Evolutionary conservation across 768 basidiomycete species (phyloP).

Genomic region (Amanita fuliginea): DNA sequence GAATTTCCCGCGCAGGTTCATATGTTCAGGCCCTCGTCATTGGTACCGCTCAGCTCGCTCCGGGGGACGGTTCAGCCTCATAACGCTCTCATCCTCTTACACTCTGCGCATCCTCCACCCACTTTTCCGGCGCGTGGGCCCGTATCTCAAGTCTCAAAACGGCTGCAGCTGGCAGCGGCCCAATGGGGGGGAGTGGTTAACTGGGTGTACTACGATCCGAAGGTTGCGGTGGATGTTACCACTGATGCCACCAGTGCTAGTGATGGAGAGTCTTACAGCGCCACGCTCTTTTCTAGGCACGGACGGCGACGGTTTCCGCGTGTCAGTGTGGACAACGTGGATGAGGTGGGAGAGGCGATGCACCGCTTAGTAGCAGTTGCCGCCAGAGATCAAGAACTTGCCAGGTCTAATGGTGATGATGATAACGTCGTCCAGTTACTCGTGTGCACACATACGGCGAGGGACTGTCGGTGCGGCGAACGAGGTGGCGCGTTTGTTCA

Average conservation of each 20-base stretch:
- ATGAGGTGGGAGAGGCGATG: slow-evolving; percentile 31
- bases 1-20: too few species aligned
- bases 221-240: neutral
- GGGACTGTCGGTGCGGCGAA: slow-evolving; percentile 75
- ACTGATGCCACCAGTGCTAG: too few species aligned
- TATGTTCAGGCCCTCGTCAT: neutral
- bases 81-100: slow-evolving; percentile 43
- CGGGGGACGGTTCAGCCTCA: slow-evolving; percentile 46
- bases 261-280: slow-evolving; percentile 15
- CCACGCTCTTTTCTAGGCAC: slow-evolving; percentile 43
- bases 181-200: slow-evolving; percentile 50
- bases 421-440: slow-evolving; percentile 34
- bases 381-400: too few species aligned
- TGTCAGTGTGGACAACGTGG: slow-evolving; percentile 38
- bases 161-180: slow-evolving; percentile 30
- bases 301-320: slow-evolving; percentile 36
- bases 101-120: slow-evolving; percentile 35
- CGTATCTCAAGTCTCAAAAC: slow-evolving; percentile 38
- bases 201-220: slow-evolving; percentile 47
- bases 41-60: slow-evolving; percentile 12
- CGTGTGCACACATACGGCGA: slow-evolving; percentile 69
- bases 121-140: slow-evolving; percentile 32
- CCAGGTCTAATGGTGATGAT: too few species aligned
- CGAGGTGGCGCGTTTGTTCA: slow-evolving; percentile 46
- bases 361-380: slow-evolving; percentile 19